Conservation (phyloP, 208 protist genomes). For the Naegleria gruberi region DNA sequence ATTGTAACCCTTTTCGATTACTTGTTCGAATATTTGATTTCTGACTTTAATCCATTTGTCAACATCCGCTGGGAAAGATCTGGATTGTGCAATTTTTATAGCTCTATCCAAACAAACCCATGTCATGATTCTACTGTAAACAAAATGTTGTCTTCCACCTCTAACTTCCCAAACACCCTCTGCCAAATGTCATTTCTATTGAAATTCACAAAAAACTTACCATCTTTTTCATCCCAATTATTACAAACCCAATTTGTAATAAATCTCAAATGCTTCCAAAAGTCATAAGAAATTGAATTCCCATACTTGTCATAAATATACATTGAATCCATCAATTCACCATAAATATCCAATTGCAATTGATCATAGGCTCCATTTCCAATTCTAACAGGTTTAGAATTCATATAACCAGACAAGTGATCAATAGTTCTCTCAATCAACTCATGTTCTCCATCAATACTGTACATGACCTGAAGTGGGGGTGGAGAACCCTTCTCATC, state of each 20-base stretch:
- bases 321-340: conserved; percentile 42
- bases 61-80: background rate
- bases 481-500: background rate
- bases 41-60: conserved; percentile 37
- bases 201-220: background rate
- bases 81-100: conserved; percentile 19
- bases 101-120: conserved; percentile 38
- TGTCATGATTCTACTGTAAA: conserved; percentile 49
- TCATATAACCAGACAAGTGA: conserved; percentile 43
- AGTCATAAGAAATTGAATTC: conserved; percentile 41
- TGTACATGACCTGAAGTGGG: conserved; percentile 36
- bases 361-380: conserved; percentile 50
- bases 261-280: conserved; percentile 40
- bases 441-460: conserved; percentile 38
- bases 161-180: conserved; percentile 48
- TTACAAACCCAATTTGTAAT: conserved; percentile 42
- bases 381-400: conserved; percentile 40
- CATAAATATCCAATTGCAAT: conserved; percentile 50
- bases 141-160: conserved; percentile 42
- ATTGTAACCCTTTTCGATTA: conserved; percentile 43
- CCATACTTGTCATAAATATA: conserved; percentile 40
- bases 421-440: conserved; percentile 34
- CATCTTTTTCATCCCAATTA: conserved; percentile 39
- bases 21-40: conserved; percentile 42
- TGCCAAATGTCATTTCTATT: background rate